A percentile compares a stretch with the other conserved stretches of the same genome.
Evolutionary conservation across 2,329 filamentous ascomycete species (phyloP).

Genomic region (Fusarium annulatum): DNA sequence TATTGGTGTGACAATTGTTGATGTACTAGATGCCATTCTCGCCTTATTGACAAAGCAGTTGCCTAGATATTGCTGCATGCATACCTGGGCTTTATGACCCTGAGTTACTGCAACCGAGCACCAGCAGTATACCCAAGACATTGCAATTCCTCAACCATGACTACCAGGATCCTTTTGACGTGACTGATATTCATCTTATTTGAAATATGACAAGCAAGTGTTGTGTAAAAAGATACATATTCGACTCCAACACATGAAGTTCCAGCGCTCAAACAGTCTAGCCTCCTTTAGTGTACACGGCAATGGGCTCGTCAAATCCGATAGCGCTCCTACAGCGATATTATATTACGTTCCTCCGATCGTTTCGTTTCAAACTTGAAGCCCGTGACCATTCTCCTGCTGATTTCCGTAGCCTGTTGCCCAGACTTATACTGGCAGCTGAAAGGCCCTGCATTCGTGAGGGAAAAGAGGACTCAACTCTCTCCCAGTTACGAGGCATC

Average conservation of each 20-base stretch:
- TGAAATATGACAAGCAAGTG: not conserved
- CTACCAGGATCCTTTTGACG: not conserved
- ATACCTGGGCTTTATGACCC: not conserved
- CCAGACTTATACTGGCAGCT: constrained; percentile 60
- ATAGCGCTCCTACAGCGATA: not conserved
- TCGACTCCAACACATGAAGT: not conserved
- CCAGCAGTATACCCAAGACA: not conserved
- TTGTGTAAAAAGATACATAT: not conserved
- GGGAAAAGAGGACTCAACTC: constrained; percentile 41
- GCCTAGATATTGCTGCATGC: not conserved
- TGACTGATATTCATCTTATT: not conserved
- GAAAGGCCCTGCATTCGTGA: constrained; percentile 42
- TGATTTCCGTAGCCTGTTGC: constrained; percentile 60
- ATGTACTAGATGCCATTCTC: not conserved
- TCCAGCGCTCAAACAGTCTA: not conserved
- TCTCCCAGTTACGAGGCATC: constrained; percentile 44
- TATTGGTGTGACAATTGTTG: not conserved
- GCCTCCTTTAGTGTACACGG: constrained; percentile 1
- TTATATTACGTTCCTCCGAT: constrained; percentile 37
- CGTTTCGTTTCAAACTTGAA: constrained; percentile 53
- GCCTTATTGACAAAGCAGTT: not conserved
- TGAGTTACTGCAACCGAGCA: not conserved
- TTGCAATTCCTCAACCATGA: not conserved
- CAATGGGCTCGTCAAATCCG: constrained; percentile 3
- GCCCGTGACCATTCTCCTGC: constrained; percentile 60